Percentiles rank a stretch among this genome's conserved stretches.
These are phyloP conservation scores for Leishmania amazonensis DNA, from an alignment of 208 protist species.

Conservation along the genomic window DNA sequence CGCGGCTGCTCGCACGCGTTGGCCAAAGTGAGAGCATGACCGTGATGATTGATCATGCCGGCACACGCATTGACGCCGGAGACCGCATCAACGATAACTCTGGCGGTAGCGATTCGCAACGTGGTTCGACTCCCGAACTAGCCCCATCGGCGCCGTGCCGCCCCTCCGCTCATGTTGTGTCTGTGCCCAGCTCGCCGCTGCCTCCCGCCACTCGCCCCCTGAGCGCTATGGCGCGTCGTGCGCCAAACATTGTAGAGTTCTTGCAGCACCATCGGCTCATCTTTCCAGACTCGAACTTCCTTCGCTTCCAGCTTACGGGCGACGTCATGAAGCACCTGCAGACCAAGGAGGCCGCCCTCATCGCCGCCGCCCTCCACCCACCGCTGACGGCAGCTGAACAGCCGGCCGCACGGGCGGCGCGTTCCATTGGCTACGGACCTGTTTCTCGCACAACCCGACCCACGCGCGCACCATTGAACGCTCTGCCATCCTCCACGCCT, in stretches of 20 bases:
- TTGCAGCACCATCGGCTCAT: slow-evolving; percentile 54
- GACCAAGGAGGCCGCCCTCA: slow-evolving; percentile 16
- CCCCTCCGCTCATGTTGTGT: not conserved
- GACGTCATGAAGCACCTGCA: slow-evolving; percentile 39
- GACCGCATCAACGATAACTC: not conserved
- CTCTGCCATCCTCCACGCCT: not conserved
- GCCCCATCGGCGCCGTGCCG: not conserved
- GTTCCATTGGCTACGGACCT: slow-evolving; percentile 1
- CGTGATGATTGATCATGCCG: too few species aligned
- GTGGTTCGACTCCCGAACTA: not conserved
- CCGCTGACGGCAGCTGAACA: not conserved
- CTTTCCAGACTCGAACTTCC: slow-evolving; percentile 57
- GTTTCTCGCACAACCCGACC: not conserved
- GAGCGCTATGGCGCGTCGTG: slow-evolving; percentile 24
- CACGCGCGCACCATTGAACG: not conserved
- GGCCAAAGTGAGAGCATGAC: not conserved
- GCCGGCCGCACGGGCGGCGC: slow-evolving; percentile 2
- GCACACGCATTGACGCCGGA: not conserved
- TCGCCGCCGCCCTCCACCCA: slow-evolving; percentile 14
- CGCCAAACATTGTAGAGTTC: slow-evolving; percentile 38
- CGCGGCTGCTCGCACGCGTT: not conserved
- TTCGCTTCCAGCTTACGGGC: slow-evolving; percentile 51
- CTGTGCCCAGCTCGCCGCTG: not conserved
- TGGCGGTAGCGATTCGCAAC: not conserved
- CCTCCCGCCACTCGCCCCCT: not conserved